Evolutionary conservation across 2,329 filamentous ascomycete species (phyloP).

Genomic region (Claviceps quebecensis): DNA sequence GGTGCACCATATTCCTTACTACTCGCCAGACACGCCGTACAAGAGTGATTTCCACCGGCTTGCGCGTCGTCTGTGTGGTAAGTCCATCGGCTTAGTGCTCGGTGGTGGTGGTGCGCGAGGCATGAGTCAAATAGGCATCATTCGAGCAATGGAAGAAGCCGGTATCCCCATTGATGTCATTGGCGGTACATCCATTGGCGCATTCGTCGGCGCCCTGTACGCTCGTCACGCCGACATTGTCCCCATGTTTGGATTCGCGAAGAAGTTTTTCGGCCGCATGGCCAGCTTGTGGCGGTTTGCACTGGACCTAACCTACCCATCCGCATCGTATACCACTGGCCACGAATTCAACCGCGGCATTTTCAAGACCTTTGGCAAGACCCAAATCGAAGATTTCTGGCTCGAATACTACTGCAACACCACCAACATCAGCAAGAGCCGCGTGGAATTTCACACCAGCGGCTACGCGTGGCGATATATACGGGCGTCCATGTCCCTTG

Average conservation of each 20-base stretch:
- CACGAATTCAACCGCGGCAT: conserved; percentile 98
- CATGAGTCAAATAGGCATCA: conserved; percentile 85
- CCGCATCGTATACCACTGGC: conserved; percentile 91
- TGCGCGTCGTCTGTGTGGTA: conserved; percentile 78
- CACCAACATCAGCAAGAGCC: conserved; percentile 92
- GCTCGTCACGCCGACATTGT: conserved; percentile 93
- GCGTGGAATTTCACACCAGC: conserved; percentile 83
- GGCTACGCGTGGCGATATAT: conserved; percentile 98
- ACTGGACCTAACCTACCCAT: conserved; percentile 88
- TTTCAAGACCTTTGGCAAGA: conserved; percentile 94
- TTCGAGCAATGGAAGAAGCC: conserved; percentile 86
- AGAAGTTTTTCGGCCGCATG: conserved; percentile 98
- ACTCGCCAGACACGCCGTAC: conserved; percentile 80
- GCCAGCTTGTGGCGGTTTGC: conserved; percentile 98
- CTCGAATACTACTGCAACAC: conserved; percentile 98
- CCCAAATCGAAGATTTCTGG: conserved; percentile 98
- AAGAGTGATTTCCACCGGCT: conserved; percentile 95
- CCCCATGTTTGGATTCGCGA: conserved; percentile 89
- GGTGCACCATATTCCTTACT: conserved; percentile 76
- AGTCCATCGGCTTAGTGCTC: conserved; percentile 85
- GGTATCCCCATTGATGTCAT: conserved; percentile 93
- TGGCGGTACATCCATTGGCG: conserved; percentile 89
- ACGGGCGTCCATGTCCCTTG: conserved; percentile 89
- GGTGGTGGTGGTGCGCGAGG: conserved; percentile 88
- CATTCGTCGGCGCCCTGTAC: conserved; percentile 90